Evolutionary conservation across 441 rosid genomes (phyloP).

Genomic region (Syzygium syzygioides): DNA sequence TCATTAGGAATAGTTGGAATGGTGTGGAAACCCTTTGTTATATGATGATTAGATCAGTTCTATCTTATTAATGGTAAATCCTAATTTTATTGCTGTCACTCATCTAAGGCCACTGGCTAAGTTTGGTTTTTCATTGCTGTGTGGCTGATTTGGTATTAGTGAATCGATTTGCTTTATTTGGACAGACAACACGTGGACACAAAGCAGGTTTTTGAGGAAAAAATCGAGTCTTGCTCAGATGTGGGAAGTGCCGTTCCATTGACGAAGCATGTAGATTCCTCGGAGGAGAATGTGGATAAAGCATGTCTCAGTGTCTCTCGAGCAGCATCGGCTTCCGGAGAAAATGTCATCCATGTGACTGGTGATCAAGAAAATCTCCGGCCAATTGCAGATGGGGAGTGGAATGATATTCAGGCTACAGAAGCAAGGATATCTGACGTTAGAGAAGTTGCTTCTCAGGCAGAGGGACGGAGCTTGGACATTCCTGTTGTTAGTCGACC

Average conservation of each 20-base stretch:
- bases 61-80: background rate
- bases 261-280: conserved; percentile 64
- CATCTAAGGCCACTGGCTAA: background rate
- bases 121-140: background rate
- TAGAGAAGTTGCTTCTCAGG: conserved; percentile 59
- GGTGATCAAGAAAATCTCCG: conserved; percentile 39
- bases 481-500: conserved; percentile 50
- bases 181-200: conserved; percentile 73
- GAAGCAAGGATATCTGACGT: conserved; percentile 79
- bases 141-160: background rate
- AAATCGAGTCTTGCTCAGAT: conserved; percentile 40
- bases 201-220: conserved; percentile 78
- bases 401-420: conserved; percentile 91
- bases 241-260: conserved; percentile 31
- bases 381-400: conserved; percentile 57
- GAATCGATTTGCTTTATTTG: background rate
- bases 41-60: background rate
- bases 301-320: conserved; percentile 78
- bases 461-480: conserved; percentile 62
- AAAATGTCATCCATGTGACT: conserved; percentile 49
- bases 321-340: conserved; percentile 42
- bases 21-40: background rate
- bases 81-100: background rate
- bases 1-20: background rate
- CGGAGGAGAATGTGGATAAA: conserved; percentile 76